Evolutionary conservation across 2,329 filamentous ascomycete species (phyloP).

Genomic region (Aureobasidium lini): DNA sequence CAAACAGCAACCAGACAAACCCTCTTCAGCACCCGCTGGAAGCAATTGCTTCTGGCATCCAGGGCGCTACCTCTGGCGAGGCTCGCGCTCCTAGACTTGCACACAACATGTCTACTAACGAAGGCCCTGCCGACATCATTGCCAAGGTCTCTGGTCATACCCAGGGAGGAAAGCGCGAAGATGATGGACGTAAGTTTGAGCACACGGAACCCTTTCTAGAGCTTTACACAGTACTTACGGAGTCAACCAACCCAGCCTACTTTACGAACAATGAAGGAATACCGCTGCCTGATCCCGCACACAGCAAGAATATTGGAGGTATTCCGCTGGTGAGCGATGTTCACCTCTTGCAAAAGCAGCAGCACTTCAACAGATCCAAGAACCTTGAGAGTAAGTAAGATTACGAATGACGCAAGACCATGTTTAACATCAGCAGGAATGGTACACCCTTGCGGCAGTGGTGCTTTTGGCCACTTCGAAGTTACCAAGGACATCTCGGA

Average conservation of each 20-base stretch:
- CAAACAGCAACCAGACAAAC: slow-evolving; percentile 28
- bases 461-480: slow-evolving; percentile 42
- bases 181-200: slow-evolving; percentile 31
- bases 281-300: slow-evolving; percentile 42
- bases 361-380: slow-evolving; percentile 51
- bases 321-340: slow-evolving; percentile 45
- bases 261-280: slow-evolving; percentile 50
- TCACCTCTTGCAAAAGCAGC: slow-evolving; percentile 49
- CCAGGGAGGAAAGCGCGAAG: slow-evolving; percentile 39
- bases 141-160: slow-evolving; percentile 44
- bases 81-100: slow-evolving; percentile 29
- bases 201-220: background rate
- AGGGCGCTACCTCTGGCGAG: slow-evolving; percentile 31
- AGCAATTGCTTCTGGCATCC: slow-evolving; percentile 36
- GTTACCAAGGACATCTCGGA: slow-evolving; percentile 32
- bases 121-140: slow-evolving; percentile 46
- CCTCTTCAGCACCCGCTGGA: slow-evolving; percentile 34
- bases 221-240: background rate
- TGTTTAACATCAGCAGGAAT: slow-evolving; percentile 24
- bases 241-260: slow-evolving; percentile 32
- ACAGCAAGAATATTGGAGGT: slow-evolving; percentile 48
- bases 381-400: slow-evolving; percentile 35
- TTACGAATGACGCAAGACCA: background rate
- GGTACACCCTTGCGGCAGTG: slow-evolving; percentile 36
- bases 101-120: slow-evolving; percentile 42